phyloP scores from a whole-genome alignment of 2,329 filamentous ascomycete species.

The Xylaria digitata region DNA sequence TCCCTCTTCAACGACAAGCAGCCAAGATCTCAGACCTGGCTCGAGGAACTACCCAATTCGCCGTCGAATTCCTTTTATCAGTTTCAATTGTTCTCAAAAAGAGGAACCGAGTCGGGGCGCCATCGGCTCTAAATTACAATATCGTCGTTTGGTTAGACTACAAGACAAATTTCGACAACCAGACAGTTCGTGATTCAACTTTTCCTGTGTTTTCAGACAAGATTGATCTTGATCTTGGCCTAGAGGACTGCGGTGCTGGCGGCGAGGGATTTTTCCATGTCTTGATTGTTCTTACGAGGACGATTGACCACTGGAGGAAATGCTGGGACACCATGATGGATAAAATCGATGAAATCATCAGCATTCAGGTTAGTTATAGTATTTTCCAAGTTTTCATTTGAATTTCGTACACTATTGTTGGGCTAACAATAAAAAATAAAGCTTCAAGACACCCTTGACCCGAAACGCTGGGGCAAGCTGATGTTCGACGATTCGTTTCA shows the following conservation, averaged over 20 bases:
- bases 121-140: slow-evolving; percentile 27
- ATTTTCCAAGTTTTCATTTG: background rate
- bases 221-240: slow-evolving; percentile 22
- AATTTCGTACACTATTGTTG: background rate
- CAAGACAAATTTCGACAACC: slow-evolving; percentile 11
- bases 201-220: slow-evolving; percentile 15
- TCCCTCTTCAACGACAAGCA: slow-evolving; percentile 33
- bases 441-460: slow-evolving; percentile 33
- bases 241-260: slow-evolving; percentile 28
- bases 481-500: slow-evolving; percentile 38
- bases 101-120: background rate
- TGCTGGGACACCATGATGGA: slow-evolving; percentile 33
- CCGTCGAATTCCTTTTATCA: slow-evolving; percentile 32
- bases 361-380: slow-evolving; percentile 30
- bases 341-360: slow-evolving; percentile 34
- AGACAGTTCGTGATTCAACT: slow-evolving; percentile 1
- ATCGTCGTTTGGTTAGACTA: slow-evolving; percentile 33
- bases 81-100: slow-evolving; percentile 29
- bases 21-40: slow-evolving; percentile 29
- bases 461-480: slow-evolving; percentile 28
- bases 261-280: slow-evolving; percentile 23
- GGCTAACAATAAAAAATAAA: slow-evolving; percentile 3
- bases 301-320: slow-evolving; percentile 28
- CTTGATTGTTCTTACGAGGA: slow-evolving; percentile 21
- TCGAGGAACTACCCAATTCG: slow-evolving; percentile 22